A percentile compares a stretch with the other conserved stretches of the same genome.
These are phyloP conservation scores for Metschnikowia anglica DNA, from an alignment of 805 yeast species.

Conservation along the genomic window DNA sequence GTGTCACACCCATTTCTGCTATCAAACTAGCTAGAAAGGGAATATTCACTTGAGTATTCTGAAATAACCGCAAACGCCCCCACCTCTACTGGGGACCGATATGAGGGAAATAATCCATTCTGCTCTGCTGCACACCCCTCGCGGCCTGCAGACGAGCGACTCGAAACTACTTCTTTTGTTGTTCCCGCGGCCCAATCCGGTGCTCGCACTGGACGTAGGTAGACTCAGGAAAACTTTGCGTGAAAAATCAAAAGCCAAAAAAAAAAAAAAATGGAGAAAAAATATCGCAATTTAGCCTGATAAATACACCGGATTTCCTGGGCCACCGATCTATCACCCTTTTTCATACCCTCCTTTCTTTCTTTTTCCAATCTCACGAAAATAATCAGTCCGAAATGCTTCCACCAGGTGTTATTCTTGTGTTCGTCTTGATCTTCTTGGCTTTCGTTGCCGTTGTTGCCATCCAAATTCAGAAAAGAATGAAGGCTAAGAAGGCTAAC, in stretches of 20 bases:
- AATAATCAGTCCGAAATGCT: constrained; percentile 43
- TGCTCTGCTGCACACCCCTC: too few species aligned
- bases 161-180: constrained; percentile 14
- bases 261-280: constrained; percentile 6
- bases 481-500: constrained; percentile 43
- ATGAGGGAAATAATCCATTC: too few species aligned
- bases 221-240: constrained; percentile 9
- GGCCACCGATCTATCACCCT: neutral
- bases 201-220: constrained; percentile 4
- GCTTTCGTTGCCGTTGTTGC: constrained; percentile 38
- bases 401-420: constrained; percentile 75
- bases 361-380: constrained; percentile 6
- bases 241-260: constrained; percentile 13
- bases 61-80: too few species aligned
- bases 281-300: constrained; percentile 9
- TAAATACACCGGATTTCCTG: constrained; percentile 12
- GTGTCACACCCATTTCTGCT: too few species aligned
- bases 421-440: constrained; percentile 56
- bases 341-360: constrained; percentile 1
- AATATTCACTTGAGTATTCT: too few species aligned
- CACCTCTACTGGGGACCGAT: too few species aligned
- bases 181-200: constrained; percentile 12
- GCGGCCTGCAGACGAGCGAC: constrained; percentile 2
- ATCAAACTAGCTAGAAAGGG: too few species aligned
- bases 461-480: constrained; percentile 39